Conservation (phyloP, 805 yeast genomes). For the Yarrowia deformans region DNA sequence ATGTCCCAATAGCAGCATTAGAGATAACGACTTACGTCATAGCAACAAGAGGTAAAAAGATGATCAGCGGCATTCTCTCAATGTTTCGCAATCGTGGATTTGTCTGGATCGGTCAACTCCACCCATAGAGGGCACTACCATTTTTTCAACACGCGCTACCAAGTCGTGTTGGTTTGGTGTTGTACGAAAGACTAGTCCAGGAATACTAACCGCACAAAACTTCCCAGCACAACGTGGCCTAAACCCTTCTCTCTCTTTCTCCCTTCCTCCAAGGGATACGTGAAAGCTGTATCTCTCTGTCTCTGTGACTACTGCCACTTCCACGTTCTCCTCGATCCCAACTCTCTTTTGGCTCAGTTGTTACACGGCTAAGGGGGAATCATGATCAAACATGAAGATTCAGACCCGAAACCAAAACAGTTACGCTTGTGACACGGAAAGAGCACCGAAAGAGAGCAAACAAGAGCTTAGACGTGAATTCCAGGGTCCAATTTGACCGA, state of each 20-base stretch:
- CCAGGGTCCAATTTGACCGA: background rate
- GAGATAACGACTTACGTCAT: slow-evolving; percentile 31
- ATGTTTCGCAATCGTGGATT: background rate
- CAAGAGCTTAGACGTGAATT: background rate
- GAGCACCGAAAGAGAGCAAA: background rate
- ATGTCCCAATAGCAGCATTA: slow-evolving; percentile 11
- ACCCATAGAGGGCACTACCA: too few relatives aligned
- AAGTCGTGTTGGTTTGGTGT: background rate
- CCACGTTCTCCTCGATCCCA: slow-evolving; percentile 14
- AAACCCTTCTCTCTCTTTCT: background rate
- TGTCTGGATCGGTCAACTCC: too few relatives aligned
- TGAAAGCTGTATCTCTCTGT: background rate
- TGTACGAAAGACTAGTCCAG: background rate
- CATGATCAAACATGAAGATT: background rate
- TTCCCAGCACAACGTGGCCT: slow-evolving; percentile 1
- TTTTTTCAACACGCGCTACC: too few relatives aligned
- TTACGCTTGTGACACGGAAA: background rate
- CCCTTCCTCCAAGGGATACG: background rate
- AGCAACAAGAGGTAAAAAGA: background rate
- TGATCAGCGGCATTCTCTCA: slow-evolving; percentile 7
- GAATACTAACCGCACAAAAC: background rate
- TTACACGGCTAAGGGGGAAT: background rate
- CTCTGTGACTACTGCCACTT: background rate
- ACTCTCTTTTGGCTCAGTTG: slow-evolving; percentile 28
- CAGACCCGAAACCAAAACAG: slow-evolving; percentile 2